phyloP scores from a whole-genome alignment of 83 land plant species.

The Picea abies region DNA sequence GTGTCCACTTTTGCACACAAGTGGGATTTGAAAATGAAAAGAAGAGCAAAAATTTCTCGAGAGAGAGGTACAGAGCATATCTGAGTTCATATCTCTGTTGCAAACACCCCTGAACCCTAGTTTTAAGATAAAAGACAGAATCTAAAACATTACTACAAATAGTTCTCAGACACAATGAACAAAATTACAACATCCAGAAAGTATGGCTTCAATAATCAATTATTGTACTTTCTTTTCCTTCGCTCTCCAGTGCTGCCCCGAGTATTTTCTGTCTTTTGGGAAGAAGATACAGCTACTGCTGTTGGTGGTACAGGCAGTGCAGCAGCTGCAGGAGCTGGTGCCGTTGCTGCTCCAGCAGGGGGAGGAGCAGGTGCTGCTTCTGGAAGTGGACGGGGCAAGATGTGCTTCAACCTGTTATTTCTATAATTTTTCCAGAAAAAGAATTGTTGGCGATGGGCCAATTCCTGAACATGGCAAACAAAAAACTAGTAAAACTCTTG shows the following conservation, averaged over 20 bases:
- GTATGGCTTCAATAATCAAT: not conserved
- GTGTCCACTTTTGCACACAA: too few species aligned
- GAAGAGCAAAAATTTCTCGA: too few species aligned
- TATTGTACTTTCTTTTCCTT: slow-evolving; percentile 71
- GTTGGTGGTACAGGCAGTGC: slow-evolving; percentile 14
- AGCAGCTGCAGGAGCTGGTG: slow-evolving; percentile 43
- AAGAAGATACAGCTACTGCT: slow-evolving; percentile 32
- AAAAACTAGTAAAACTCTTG: too few species aligned
- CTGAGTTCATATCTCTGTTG: too few species aligned
- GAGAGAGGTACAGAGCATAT: too few species aligned
- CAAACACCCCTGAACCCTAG: too few species aligned
- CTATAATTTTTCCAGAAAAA: slow-evolving; percentile 96
- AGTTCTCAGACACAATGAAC: not conserved
- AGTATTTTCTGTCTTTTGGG: slow-evolving; percentile 36
- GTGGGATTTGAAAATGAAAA: too few species aligned
- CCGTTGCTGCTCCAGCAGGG: slow-evolving; percentile 35
- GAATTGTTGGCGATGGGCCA: slow-evolving; percentile 98
- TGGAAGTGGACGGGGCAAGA: slow-evolving; percentile 87
- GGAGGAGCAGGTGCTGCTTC: slow-evolving; percentile 56
- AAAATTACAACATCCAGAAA: not conserved
- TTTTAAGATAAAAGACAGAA: too few species aligned
- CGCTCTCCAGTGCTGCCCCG: slow-evolving; percentile 48
- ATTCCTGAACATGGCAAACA: slow-evolving; percentile 53
- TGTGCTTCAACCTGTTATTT: slow-evolving; percentile 91
- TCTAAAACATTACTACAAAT: too few species aligned